Base-by-base conservation (phyloP, 805 yeast species). In the Kazachstania viticola region DNA sequence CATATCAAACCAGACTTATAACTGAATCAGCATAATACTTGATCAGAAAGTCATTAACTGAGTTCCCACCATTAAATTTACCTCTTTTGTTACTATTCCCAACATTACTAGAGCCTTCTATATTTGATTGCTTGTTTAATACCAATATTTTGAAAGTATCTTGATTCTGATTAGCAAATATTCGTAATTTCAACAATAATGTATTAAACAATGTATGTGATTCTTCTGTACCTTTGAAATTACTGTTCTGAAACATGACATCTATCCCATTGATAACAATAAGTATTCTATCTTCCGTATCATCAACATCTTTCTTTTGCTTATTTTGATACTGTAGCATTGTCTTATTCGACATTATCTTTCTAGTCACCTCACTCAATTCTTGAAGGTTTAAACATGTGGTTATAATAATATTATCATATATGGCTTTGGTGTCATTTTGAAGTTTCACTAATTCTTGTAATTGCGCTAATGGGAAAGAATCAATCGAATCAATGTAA, bases 401-500 rank as follows among this genome's bases (percentile, higher is more conserved):
- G 9, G 41, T 41, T 7, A 55, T 44, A n/a, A 46, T 38, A 6
- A 54, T 42, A 18, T 44, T 41, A 16, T 53, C 57, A 36, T 48
- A 54, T 5, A 51, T 32, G 9, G 28, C 29, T 14, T 32, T 36
- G 25, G 42, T 32, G 7, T 24, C 30, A 9, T 24, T 17, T 4
- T 31, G 34, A 14, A 33, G 23, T 12, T 42, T 44, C n/a, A 50
- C 30, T 9, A 39, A 12, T 18, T 35, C 30, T 25, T 49, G 48
- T 26, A 55, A 46, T 15, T 46, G 42, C 3, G 16, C 15, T 3
- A 54, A 17, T 11, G 60, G 60, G 33, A 55, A 55, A 9, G 56
- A 41, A 28, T 44, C 50, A 6, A 46, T 46, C 5, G 56, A 47
- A 35, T 48, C 55, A n/a, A 55, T 39, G 33, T 40, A 55, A 31